Evolutionary conservation across 768 basidiomycete genomes (phyloP), one percentile per base, ranked within the genome.

Genomic region (Melanogaster broomeanus): DNA sequence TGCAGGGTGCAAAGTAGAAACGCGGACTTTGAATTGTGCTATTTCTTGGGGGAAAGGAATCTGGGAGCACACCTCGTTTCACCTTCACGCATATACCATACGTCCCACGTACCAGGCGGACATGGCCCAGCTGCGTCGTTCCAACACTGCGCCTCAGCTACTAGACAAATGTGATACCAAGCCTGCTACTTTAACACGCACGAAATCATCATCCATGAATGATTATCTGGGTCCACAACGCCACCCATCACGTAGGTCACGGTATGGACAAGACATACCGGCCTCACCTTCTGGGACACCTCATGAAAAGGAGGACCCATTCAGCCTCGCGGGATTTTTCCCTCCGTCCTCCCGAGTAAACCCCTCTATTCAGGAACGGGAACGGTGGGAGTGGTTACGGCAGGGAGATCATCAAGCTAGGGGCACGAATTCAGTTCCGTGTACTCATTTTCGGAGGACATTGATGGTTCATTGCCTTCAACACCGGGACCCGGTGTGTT

Each of bases 321-420:
- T 81, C 67, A 77, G 65, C 61, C 68, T 82, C 49, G 62, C 64
- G 28, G 73, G 73, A 9, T 81, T 81, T 67, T 80, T 80, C 61
- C 79, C 80, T 6, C 53, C 59, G 4, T 58, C 74, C 10, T 37
- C 35, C 16, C 56, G 56, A 37, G 50, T 60, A 21, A 60, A 47
- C 38, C 47, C 33, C 45, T 61, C 34, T 35, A 19, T 48, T 58
- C 49, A 27, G 41, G 65, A 64, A 24, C 65, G 61, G 21, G 65
- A 67, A 47, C 66, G 69, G 52, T 78, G 77, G n/a, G n/a, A n/a
- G 31, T 81, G 80, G 80, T 59, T 77, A 61, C 61, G 62, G 50
- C 52, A 63, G 28, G 65, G 63, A 16, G 66, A 70, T 55, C 63
- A 60, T 10, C 59, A 63, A 42, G 59, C 50, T 19, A 15, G 19